These are phyloP conservation scores for Cryptosporidium xiaoi DNA, from an alignment of 169 alveolate genomes.

Conservation along the genomic window DNA sequence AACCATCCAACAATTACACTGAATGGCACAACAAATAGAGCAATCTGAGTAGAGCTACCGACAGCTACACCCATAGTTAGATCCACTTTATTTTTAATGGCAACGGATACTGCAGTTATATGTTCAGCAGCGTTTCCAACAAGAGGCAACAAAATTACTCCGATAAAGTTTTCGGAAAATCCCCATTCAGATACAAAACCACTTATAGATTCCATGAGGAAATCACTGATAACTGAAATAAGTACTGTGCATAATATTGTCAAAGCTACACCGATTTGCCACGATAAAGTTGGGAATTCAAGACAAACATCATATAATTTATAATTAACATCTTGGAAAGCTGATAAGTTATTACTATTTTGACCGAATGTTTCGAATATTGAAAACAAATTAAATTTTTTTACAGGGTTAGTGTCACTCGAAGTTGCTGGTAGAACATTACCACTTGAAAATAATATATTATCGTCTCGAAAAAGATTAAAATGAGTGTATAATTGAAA, in stretches of 20 bases:
- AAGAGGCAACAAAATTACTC: conserved; percentile 88
- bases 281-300: conserved; percentile 78
- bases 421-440: neutral
- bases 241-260: conserved; percentile 75
- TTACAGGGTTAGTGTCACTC: neutral
- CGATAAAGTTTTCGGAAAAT: conserved; percentile 86
- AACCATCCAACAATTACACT: conserved; percentile 89
- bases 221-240: conserved; percentile 79
- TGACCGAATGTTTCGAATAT: conserved; percentile 9
- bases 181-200: conserved; percentile 81
- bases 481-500: conserved; percentile 86
- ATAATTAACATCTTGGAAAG: conserved; percentile 16
- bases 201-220: conserved; percentile 81
- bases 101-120: conserved; percentile 86
- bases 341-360: neutral
- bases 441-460: conserved; percentile 57
- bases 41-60: conserved; percentile 87
- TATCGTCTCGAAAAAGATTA: conserved; percentile 81
- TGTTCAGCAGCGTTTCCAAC: conserved; percentile 89
- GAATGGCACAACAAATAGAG: conserved; percentile 87
- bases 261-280: conserved; percentile 77
- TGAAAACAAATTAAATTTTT: neutral
- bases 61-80: conserved; percentile 90
- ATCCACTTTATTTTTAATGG: conserved; percentile 87
- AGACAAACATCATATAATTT: conserved; percentile 57